Evolutionary conservation across 108 stramenopile species (phyloP), one percentile per base, ranked within the genome.

Genomic region (Cyclotella baltica): DNA sequence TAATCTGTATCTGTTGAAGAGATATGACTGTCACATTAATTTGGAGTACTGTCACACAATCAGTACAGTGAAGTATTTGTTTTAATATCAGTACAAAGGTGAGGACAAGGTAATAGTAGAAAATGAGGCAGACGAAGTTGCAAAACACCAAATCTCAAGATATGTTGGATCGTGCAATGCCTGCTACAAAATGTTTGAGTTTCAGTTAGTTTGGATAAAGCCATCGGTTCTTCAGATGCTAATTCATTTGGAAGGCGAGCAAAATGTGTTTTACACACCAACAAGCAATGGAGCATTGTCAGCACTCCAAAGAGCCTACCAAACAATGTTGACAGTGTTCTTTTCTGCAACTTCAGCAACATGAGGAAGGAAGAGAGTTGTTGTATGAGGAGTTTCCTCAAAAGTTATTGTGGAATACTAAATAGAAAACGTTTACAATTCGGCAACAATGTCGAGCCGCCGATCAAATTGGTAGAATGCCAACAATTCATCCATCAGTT

Each of bases 1-100:
- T 46, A 51, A 29, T 33, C 33, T 16, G 11, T 75, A 56, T 29
- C 31, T 81, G 4, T 9, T 66, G 19, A 2, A 58, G 27, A 74
- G 31, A 8, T 81, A 38, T 33, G 11, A 33, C 18, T 68, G 68
- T 34, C 80, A 81, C 63, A 63, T 81, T 4, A 81, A 81, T 47
- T 38, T 81, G n/a, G 67, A 77, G 36, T 70, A 13, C 22, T 77
- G 76, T 37, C 23, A 31, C 1, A 69, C 59, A 4, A 23, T 81
- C 18, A 29, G 18, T 13, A 13, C 80, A n/a, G 52, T 81, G 22
- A 81, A 74, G 31, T 74, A 74, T 38, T 62, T 74, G 1, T 65
- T 55, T 51, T 9, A 25, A 6, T 74, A 74, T 35, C 29, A 22
- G 4, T 74, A 33, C 62, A 74, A 74, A 34, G 73, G 73, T 1